Percentiles rank a stretch among this genome's conserved stretches.
Evolutionary conservation across 179 eudicot species (phyloP).

Genomic region (Heliamphora pulchella): DNA sequence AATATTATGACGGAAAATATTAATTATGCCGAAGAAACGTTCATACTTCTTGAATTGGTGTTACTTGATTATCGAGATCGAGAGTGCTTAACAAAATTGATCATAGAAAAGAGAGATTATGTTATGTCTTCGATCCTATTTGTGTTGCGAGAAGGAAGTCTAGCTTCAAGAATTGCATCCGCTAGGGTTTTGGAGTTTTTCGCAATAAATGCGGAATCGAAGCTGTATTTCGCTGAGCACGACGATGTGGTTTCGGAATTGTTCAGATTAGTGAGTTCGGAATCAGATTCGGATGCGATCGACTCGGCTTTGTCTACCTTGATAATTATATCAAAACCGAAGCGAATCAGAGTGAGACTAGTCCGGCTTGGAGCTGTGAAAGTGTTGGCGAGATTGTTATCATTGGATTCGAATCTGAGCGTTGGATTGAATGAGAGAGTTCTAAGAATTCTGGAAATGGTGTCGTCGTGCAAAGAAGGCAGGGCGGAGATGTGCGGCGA

Average conservation of each 20-base stretch:
- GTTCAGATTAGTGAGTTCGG: conserved; percentile 13
- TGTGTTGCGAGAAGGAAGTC: conserved; percentile 18
- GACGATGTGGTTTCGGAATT: conserved; percentile 28
- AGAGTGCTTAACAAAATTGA: background rate
- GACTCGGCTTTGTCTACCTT: conserved; percentile 29
- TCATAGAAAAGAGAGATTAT: background rate
- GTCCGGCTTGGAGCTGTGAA: conserved; percentile 38
- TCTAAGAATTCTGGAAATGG: conserved; percentile 43
- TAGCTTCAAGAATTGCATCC: conserved; percentile 22
- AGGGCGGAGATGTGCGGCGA: conserved; percentile 42
- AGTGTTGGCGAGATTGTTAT: conserved; percentile 19
- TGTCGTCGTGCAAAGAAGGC: conserved; percentile 54
- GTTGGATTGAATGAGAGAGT: conserved; percentile 25
- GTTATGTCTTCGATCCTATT: background rate
- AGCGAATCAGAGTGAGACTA: conserved; percentile 30
- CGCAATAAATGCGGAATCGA: conserved; percentile 23
- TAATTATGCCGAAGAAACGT: conserved; percentile 26
- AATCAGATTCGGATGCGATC: conserved; percentile 16
- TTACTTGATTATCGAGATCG: conserved; percentile 4
- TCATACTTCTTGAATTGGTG: conserved; percentile 28
- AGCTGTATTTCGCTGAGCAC: conserved; percentile 22
- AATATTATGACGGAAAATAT: conserved; percentile 4
- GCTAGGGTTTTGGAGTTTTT: conserved; percentile 32
- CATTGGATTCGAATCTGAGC: background rate
- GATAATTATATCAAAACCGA: conserved; percentile 25